Conservation (phyloP, 2,329 filamentous ascomycete species). For the Cucurbitaria berberidis region DNA sequence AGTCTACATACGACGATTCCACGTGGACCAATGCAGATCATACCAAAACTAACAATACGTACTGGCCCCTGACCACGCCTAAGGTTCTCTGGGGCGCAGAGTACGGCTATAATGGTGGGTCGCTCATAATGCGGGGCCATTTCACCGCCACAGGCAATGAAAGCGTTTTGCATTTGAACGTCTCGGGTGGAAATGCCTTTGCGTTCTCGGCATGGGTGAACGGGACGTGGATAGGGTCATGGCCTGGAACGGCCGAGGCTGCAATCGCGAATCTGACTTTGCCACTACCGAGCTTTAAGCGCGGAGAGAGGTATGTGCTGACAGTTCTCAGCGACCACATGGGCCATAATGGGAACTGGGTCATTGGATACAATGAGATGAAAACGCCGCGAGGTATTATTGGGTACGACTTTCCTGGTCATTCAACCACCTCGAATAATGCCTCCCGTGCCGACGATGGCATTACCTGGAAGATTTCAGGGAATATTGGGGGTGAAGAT, state of each 20-base stretch:
- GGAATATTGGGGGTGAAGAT: slow-evolving; percentile 68
- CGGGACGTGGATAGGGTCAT: slow-evolving; percentile 66
- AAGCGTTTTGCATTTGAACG: slow-evolving; percentile 60
- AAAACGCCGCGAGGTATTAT: slow-evolving; percentile 67
- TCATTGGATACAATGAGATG: slow-evolving; percentile 57
- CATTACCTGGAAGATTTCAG: slow-evolving; percentile 68
- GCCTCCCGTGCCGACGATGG: slow-evolving; percentile 33
- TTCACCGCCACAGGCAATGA: slow-evolving; percentile 69
- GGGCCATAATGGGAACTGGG: slow-evolving; percentile 70
- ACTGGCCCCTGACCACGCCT: slow-evolving; percentile 46
- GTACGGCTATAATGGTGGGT: slow-evolving; percentile 73
- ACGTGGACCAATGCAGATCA: slow-evolving; percentile 67
- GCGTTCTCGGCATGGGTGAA: slow-evolving; percentile 72
- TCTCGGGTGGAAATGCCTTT: slow-evolving; percentile 68
- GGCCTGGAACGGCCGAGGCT: slow-evolving; percentile 59
- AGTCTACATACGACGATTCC: slow-evolving; percentile 68
- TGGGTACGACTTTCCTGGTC: slow-evolving; percentile 61
- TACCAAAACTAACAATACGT: slow-evolving; percentile 61
- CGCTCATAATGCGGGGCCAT: slow-evolving; percentile 70
- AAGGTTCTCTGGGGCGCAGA: slow-evolving; percentile 67
- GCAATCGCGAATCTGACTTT: slow-evolving; percentile 62
- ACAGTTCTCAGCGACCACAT: slow-evolving; percentile 75
- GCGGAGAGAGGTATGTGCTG: slow-evolving; percentile 64
- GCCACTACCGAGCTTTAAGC: slow-evolving; percentile 56
- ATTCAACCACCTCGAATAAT: slow-evolving; percentile 38